Conservation (phyloP, 345 rosid genomes). For the Erodium maritimum region DNA sequence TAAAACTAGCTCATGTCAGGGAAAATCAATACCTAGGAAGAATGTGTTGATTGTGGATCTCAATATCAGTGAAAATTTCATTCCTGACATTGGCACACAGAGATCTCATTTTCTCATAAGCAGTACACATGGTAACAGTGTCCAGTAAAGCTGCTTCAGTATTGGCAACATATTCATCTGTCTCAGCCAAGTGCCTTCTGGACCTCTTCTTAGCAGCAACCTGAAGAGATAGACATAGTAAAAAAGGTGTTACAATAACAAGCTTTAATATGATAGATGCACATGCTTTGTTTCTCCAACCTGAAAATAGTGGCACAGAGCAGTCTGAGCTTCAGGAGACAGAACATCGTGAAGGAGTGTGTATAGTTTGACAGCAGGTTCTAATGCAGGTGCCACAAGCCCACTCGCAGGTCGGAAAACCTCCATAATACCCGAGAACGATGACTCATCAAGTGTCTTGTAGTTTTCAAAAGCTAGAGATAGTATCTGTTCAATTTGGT, state of each 20-base stretch:
- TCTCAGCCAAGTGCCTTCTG: conserved; percentile 71
- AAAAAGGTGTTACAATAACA: background rate
- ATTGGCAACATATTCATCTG: conserved; percentile 75
- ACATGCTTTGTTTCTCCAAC: conserved; percentile 18
- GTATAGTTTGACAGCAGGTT: conserved; percentile 84
- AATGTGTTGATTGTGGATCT: conserved; percentile 78
- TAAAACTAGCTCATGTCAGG: background rate
- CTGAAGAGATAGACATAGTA: conserved; percentile 23
- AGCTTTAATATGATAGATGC: background rate
- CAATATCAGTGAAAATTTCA: conserved; percentile 80
- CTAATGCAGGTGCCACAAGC: conserved; percentile 70
- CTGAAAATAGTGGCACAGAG: conserved; percentile 83
- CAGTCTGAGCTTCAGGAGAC: conserved; percentile 88
- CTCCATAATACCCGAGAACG: conserved; percentile 59
- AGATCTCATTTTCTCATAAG: conserved; percentile 81
- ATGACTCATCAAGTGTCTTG: conserved; percentile 85
- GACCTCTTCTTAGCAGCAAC: conserved; percentile 87
- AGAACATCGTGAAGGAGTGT: conserved; percentile 83
- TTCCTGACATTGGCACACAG: conserved; percentile 66
- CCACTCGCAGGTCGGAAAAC: conserved; percentile 75
- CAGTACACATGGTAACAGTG: conserved; percentile 55
- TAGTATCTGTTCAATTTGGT: conserved; percentile 94
- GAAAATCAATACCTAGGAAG: conserved; percentile 64
- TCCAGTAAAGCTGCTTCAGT: conserved; percentile 52
- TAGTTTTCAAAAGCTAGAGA: conserved; percentile 80